Conservation (phyloP, 306 rosid species). For the Psophocarpus tetragonolobus region DNA sequence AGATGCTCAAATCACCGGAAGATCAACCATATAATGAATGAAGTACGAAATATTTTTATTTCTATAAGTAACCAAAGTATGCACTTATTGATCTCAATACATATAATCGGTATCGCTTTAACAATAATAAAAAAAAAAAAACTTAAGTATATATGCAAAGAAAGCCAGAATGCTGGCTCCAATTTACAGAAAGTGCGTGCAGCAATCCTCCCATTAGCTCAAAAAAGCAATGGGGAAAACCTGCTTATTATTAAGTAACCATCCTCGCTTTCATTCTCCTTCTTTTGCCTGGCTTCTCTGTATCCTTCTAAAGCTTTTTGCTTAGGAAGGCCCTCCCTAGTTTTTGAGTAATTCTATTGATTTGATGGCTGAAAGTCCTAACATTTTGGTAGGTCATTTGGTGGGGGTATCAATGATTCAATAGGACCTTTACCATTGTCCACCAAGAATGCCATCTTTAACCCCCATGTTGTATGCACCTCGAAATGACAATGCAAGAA, state of each 20-base stretch:
- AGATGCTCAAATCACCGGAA: not conserved
- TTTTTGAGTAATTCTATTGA: not conserved
- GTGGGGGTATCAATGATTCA: slow-evolving; percentile 71
- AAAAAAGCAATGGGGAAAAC: not conserved
- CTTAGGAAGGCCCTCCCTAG: slow-evolving; percentile 13
- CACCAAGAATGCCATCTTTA: slow-evolving; percentile 89
- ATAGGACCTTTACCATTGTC: slow-evolving; percentile 82
- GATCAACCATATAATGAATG: not conserved
- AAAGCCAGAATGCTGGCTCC: slow-evolving; percentile 24
- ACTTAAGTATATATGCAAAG: not conserved
- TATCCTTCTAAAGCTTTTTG: slow-evolving; percentile 22
- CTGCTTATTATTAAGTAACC: slow-evolving; percentile 28
- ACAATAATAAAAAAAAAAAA: not conserved
- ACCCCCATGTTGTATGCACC: slow-evolving; percentile 92
- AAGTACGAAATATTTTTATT: not conserved
- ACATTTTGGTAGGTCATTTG: slow-evolving; percentile 80
- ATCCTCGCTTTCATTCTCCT: slow-evolving; percentile 3
- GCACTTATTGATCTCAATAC: not conserved
- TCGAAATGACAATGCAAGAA: slow-evolving; percentile 89
- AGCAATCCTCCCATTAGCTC: slow-evolving; percentile 28
- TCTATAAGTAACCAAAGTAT: not conserved
- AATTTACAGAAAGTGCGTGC: slow-evolving; percentile 25
- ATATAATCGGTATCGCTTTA: not conserved
- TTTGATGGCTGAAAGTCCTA: slow-evolving; percentile 8
- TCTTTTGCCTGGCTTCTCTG: slow-evolving; percentile 23